Conservation (phyloP, 2,329 filamentous ascomycete species). For the Colletotrichum gigasporum region DNA sequence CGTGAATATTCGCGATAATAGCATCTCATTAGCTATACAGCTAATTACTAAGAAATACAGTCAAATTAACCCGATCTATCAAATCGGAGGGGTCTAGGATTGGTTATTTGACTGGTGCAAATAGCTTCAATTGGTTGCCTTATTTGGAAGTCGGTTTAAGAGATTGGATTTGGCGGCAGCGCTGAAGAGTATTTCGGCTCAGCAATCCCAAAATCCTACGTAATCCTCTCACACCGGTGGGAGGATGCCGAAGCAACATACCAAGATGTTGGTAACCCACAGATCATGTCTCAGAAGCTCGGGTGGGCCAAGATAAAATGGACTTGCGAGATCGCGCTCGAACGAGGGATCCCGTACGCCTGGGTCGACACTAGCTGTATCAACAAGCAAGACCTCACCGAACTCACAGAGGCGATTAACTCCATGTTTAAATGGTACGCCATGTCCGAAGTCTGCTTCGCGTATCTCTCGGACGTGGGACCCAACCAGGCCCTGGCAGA, state of each 20-base stretch:
- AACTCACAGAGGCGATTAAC: slow-evolving; percentile 21
- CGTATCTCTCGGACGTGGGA: slow-evolving; percentile 29
- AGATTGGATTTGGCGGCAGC: too few relatives aligned
- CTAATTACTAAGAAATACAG: too few relatives aligned
- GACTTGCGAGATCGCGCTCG: background rate
- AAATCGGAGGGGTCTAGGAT: too few relatives aligned
- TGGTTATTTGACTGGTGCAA: too few relatives aligned
- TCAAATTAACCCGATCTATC: too few relatives aligned
- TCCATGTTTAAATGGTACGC: slow-evolving; percentile 24
- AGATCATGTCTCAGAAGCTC: background rate
- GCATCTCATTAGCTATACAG: too few relatives aligned
- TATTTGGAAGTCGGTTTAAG: too few relatives aligned
- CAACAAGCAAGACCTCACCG: background rate
- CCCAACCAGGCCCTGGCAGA: background rate
- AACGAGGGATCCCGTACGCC: background rate
- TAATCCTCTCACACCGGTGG: background rate
- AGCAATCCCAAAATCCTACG: background rate
- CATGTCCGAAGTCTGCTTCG: background rate
- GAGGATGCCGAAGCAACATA: background rate
- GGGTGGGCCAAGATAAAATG: background rate
- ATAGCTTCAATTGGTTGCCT: too few relatives aligned
- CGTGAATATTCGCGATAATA: too few relatives aligned
- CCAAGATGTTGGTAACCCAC: background rate
- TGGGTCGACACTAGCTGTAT: slow-evolving; percentile 26
- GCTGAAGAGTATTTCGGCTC: background rate